Percentiles rank a stretch among this genome's conserved stretches.
Conservation (phyloP, 1,284 basidiomycete genomes). For the Malassezia yamatoensis region DNA sequence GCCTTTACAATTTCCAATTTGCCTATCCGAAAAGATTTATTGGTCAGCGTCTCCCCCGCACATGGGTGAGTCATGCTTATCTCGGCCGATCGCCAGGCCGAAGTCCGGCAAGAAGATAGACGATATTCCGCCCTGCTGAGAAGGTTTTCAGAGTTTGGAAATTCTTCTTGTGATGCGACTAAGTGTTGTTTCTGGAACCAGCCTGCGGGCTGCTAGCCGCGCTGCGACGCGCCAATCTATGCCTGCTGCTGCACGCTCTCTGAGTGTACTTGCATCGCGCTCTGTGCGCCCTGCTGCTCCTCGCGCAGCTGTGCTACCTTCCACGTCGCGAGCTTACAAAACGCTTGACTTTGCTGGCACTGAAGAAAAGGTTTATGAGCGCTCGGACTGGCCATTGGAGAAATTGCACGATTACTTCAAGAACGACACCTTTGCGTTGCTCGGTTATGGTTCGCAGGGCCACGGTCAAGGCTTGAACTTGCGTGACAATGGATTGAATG, state of each 20-base stretch:
- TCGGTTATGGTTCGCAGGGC: conserved; percentile 86
- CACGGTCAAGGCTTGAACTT: conserved; percentile 98
- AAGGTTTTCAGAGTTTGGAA: neutral
- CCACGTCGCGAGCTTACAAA: conserved; percentile 61
- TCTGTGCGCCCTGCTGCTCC: conserved; percentile 2
- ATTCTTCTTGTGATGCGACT: conserved; percentile 4
- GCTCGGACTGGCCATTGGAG: conserved; percentile 91
- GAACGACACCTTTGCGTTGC: conserved; percentile 88
- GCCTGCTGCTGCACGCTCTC: conserved; percentile 9
- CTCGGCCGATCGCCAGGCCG: conserved; percentile 4
- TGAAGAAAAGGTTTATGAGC: conserved; percentile 92
- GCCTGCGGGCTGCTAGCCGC: conserved; percentile 8
- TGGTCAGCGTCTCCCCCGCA: neutral
- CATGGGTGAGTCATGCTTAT: neutral
- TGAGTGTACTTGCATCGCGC: conserved; percentile 10
- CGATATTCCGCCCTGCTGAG: neutral
- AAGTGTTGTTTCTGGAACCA: conserved; percentile 2
- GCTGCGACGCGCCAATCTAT: neutral
- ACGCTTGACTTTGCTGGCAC: conserved; percentile 92
- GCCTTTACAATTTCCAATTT: too few species aligned
- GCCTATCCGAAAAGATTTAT: neutral
- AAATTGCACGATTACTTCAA: conserved; percentile 95
- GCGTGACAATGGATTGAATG: conserved; percentile 95
- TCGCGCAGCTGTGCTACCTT: conserved; percentile 20
- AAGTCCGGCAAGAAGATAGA: neutral